Evolutionary conservation across 2,329 filamentous ascomycete species (phyloP), one percentile per base, ranked within the genome.

Genomic region (Penicillium sp.): DNA sequence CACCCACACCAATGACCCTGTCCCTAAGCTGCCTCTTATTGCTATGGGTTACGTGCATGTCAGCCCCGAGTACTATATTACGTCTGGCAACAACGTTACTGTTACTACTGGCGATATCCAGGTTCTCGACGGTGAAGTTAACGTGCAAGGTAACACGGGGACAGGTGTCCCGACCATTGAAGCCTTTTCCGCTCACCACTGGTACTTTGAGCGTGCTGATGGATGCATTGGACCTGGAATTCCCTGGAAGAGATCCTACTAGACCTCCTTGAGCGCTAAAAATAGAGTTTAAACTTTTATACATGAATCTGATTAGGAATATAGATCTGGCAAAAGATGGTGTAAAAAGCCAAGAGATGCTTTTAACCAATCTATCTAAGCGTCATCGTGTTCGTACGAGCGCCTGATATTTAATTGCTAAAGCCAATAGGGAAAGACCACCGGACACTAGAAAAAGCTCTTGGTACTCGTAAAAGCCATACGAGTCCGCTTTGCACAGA

Each of bases 31-130:
- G 34, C 87, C 87, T 1, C 81, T 85, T 10, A 70, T 83, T 52
- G 47, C 81, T 42, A 68, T 86, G 47, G 81, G 81, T 31, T 90
- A 84, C 74, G 74, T 79, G 36, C 87, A 90, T 69, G 81, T 83
- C n/a, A 81, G 77, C 15, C 85, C 87, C 1, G 88, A 90, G 75
- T 89, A 85, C 72, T 89, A 82, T 79, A 74, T 87, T 33, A 64
- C 59, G 0, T 66, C 73, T 1, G 51, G 49, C 1, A 59, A 62
- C 28, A 63, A 63, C 21, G 46, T 57, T 7, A 59, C 59, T 15
- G 63, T 68, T 12, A 29, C 41, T 0, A 41, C 59, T 0, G 46
- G 49, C 13, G 59, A 67, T 23, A 49, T 69, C 6, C 41, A 60
- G 16, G 58, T 66, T 4, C 48, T 66, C 12, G 42, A 59, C 1